Percentiles rank a stretch among this genome's conserved stretches.
These are phyloP conservation scores for Fraxinus sp. DNA, from an alignment of 305 asterid genomes.

Conservation along the genomic window DNA sequence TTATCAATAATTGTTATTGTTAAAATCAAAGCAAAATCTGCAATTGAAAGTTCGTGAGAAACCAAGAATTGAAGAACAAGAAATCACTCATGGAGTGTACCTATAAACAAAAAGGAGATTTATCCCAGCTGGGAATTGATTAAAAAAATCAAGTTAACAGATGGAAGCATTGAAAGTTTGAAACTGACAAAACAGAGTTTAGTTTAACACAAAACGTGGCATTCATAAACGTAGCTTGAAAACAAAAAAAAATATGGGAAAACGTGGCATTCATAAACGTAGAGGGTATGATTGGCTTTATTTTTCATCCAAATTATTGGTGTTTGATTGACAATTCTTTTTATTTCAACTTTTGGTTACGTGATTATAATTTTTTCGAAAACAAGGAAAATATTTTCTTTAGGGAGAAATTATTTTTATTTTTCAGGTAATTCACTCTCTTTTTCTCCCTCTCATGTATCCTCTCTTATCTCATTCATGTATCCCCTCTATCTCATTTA, in stretches of 20 bases:
- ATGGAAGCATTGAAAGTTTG: slow-evolving; percentile 20
- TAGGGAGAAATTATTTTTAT: not conserved
- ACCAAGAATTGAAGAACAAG: slow-evolving; percentile 13
- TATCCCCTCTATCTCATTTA: too few species aligned
- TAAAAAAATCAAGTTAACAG: not conserved
- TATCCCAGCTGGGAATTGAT: slow-evolving; percentile 24
- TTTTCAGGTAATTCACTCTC: too few species aligned
- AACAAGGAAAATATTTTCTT: not conserved
- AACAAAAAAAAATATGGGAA: not conserved
- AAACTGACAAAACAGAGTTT: slow-evolving; percentile 14
- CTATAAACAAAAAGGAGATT: not conserved
- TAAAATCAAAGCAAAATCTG: slow-evolving; percentile 2
- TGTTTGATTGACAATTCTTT: too few species aligned
- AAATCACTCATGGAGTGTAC: slow-evolving; percentile 13
- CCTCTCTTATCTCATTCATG: too few species aligned
- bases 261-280: slow-evolving; percentile 27
- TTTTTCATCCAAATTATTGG: too few species aligned
- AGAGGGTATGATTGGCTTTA: too few species aligned
- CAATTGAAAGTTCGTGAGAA: not conserved
- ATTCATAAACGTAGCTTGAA: not conserved
- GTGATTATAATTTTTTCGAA: too few species aligned
- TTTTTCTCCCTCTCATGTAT: not conserved
- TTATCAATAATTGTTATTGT: slow-evolving; percentile 20
- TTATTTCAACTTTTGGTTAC: too few species aligned
- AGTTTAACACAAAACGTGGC: slow-evolving; percentile 29